phyloP scores from a whole-genome alignment of 768 basidiomycete species.

The Agaricus bisporus region DNA sequence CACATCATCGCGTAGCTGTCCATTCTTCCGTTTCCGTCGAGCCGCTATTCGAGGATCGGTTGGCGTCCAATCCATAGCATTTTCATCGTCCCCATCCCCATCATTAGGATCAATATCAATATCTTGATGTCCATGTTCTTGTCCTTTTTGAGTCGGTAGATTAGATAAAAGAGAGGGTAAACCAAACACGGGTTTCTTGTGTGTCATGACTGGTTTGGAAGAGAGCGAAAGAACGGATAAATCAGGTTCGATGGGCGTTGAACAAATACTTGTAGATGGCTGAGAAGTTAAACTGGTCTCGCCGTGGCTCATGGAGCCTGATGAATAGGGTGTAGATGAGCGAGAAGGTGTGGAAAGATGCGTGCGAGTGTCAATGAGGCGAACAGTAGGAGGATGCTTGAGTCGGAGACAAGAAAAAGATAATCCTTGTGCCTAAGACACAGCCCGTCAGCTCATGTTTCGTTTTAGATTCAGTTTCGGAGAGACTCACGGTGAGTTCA shows the following conservation, averaged over 20 bases:
- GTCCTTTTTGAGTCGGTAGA: constrained; percentile 13
- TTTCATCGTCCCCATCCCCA: constrained; percentile 14
- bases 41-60: constrained; percentile 28
- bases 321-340: constrained; percentile 36
- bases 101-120: background rate
- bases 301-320: constrained; percentile 15
- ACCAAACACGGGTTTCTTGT: constrained; percentile 59
- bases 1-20: constrained; percentile 28
- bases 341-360: constrained; percentile 34
- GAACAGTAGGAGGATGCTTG: constrained; percentile 65
- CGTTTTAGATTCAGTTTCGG: background rate
- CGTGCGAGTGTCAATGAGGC: constrained; percentile 55
- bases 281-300: constrained; percentile 13
- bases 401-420: constrained; percentile 55
- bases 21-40: constrained; percentile 17
- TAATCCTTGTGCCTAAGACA: constrained; percentile 38
- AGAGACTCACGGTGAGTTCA: constrained; percentile 50
- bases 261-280: constrained; percentile 11
- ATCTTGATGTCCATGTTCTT: constrained; percentile 24
- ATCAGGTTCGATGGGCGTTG: constrained; percentile 40
- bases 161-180: constrained; percentile 49
- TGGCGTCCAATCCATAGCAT: constrained; percentile 63
- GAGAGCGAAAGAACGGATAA: constrained; percentile 61
- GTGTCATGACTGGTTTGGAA: constrained; percentile 49
- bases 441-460: background rate